These are phyloP conservation scores for Chalciporus sp. DNA, from an alignment of 1,284 basidiomycete genomes.

Conservation along the genomic window DNA sequence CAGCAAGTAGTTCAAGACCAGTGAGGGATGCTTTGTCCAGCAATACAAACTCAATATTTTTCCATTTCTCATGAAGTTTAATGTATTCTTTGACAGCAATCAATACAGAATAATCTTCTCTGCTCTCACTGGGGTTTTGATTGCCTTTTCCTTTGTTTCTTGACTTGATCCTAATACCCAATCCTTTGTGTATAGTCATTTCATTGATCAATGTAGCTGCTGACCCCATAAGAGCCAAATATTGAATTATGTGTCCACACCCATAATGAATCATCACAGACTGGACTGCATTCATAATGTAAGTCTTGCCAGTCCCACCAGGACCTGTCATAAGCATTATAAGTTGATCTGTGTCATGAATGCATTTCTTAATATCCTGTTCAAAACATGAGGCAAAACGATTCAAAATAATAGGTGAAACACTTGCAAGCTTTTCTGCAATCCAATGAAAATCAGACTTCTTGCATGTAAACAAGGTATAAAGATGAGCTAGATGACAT, in stretches of 20 bases:
- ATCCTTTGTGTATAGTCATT: constrained; percentile 1
- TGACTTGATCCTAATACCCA: constrained; percentile 1
- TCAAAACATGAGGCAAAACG: neutral
- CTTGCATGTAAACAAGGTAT: constrained; percentile 6
- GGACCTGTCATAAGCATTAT: constrained; percentile 11
- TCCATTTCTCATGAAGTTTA: neutral
- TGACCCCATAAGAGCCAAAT: neutral
- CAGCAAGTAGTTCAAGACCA: neutral
- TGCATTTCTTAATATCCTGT: too few relatives aligned
- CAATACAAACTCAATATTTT: neutral
- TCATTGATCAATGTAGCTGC: constrained; percentile 4
- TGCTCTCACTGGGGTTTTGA: neutral
- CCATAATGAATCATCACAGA: neutral
- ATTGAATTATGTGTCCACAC: neutral
- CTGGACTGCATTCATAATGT: neutral
- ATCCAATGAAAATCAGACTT: neutral
- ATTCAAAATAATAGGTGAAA: neutral
- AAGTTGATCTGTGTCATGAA: too few relatives aligned
- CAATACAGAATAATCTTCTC: neutral
- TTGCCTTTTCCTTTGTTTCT: constrained; percentile 5
- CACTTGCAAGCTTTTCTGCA: neutral
- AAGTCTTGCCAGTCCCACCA: neutral
- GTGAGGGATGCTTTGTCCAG: neutral
- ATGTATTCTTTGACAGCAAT: neutral
- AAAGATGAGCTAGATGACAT: constrained; percentile 2